phyloP scores from a whole-genome alignment of 176 grass and related monocot species.

The Rhynchospora breviuscula region DNA sequence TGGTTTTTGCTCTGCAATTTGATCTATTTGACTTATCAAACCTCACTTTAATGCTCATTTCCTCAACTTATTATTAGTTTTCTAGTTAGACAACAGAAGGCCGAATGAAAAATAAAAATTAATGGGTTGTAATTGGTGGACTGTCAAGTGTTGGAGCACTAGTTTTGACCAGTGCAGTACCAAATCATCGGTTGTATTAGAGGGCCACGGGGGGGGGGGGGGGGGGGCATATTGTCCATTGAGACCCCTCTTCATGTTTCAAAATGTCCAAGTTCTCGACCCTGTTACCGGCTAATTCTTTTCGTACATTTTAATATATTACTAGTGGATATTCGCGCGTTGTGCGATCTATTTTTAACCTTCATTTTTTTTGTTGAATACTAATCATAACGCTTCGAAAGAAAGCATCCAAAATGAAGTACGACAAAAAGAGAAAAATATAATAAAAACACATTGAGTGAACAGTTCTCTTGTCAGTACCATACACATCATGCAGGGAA shows the following conservation, averaged over 20 bases:
- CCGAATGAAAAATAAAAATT: background rate
- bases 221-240: slow-evolving; percentile 96
- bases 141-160: background rate
- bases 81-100: background rate
- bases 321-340: no score
- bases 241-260: slow-evolving; percentile 99
- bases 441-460: no score
- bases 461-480: no score
- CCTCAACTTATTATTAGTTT: background rate
- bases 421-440: no score
- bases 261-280: slow-evolving; percentile 91
- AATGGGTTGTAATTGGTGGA: no score
- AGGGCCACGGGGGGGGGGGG: no score
- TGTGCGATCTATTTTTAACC: no score
- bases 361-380: no score
- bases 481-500: no score
- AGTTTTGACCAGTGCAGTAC: background rate
- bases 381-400: no score
- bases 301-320: background rate
- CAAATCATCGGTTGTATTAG: no score
- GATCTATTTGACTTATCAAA: background rate
- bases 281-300: slow-evolving; percentile 72
- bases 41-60: background rate
- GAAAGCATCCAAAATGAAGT: no score
- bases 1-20: background rate